These are phyloP conservation scores for Leccinum cinnamomeum DNA, from an alignment of 1,284 basidiomycete species.

Conservation along the genomic window DNA sequence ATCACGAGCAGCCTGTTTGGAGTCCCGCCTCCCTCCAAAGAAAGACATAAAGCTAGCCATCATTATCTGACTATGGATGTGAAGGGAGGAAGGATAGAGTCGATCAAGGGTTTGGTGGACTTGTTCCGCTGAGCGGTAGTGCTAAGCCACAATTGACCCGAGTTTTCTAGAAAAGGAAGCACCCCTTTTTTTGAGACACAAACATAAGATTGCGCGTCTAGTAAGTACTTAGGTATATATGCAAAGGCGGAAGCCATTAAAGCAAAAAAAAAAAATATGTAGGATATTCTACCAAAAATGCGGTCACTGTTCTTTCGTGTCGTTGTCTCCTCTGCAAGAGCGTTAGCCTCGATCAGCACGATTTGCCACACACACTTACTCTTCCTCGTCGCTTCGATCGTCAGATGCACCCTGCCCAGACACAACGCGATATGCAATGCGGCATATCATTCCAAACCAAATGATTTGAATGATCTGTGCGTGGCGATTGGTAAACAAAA, in stretches of 20 bases:
- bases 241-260: conserved; percentile 30
- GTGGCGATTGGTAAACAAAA: conserved; percentile 12
- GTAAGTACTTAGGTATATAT: conserved; percentile 9
- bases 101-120: conserved; percentile 5
- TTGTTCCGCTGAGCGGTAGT: conserved; percentile 5
- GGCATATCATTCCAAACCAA: conserved; percentile 87
- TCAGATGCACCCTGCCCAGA: conserved; percentile 82
- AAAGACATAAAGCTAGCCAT: conserved; percentile 90
- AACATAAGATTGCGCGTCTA: conserved; percentile 26
- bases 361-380: conserved; percentile 37
- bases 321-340: conserved; percentile 9
- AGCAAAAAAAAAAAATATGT: conserved; percentile 11
- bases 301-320: conserved; percentile 30
- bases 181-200: conserved; percentile 16
- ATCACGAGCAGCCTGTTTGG: conserved; percentile 78
- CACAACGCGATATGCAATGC: conserved; percentile 80
- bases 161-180: conserved; percentile 25
- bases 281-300: conserved; percentile 29
- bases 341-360: conserved; percentile 8
- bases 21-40: conserved; percentile 76
- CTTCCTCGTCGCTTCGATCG: conserved; percentile 82
- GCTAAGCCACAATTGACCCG: conserved; percentile 13
- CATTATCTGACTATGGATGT: conserved; percentile 39
- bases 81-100: conserved; percentile 5
- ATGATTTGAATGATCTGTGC: conserved; percentile 68